These are phyloP conservation scores for Pyrenula massariospora DNA, from an alignment of 495 filamentous ascomycete species.

Conservation along the genomic window DNA sequence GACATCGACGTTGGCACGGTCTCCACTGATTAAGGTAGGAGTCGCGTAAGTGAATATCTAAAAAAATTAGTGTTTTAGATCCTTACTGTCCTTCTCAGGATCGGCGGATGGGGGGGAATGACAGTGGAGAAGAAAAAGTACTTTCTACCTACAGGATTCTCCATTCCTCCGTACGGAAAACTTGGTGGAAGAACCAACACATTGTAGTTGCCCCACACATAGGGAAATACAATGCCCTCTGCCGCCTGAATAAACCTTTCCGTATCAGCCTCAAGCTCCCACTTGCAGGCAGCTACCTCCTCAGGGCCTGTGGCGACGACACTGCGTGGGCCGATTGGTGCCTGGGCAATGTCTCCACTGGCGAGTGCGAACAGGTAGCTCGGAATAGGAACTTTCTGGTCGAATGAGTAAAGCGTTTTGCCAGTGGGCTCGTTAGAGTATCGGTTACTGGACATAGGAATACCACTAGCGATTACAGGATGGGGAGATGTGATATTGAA, in stretches of 20 bases:
- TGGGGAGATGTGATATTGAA: constrained; percentile 81
- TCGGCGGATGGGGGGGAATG: too few species aligned
- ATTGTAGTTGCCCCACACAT: constrained; percentile 91
- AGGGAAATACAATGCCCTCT: constrained; percentile 76
- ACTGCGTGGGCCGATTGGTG: constrained; percentile 74
- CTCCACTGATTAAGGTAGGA: constrained; percentile 74
- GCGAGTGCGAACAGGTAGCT: constrained; percentile 89
- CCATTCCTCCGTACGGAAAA: constrained; percentile 88
- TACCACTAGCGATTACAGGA: constrained; percentile 78
- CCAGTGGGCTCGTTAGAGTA: constrained; percentile 20
- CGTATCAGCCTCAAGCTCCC: constrained; percentile 80
- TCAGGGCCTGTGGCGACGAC: constrained; percentile 78
- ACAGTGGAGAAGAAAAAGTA: too few species aligned
- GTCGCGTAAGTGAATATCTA: constrained; percentile 80
- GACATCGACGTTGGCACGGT: constrained; percentile 88
- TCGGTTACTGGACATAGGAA: constrained; percentile 44
- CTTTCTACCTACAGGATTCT: constrained; percentile 61
- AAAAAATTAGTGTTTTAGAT: too few species aligned
- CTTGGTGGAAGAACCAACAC: constrained; percentile 81
- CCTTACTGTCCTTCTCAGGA: too few species aligned
- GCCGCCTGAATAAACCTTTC: constrained; percentile 84
- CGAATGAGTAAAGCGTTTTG: constrained; percentile 55
- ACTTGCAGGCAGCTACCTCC: constrained; percentile 70
- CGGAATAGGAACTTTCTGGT: constrained; percentile 84
- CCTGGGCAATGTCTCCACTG: constrained; percentile 76